phyloP scores from a whole-genome alignment of 768 basidiomycete genomes.

The Trametes sanguinea region DNA sequence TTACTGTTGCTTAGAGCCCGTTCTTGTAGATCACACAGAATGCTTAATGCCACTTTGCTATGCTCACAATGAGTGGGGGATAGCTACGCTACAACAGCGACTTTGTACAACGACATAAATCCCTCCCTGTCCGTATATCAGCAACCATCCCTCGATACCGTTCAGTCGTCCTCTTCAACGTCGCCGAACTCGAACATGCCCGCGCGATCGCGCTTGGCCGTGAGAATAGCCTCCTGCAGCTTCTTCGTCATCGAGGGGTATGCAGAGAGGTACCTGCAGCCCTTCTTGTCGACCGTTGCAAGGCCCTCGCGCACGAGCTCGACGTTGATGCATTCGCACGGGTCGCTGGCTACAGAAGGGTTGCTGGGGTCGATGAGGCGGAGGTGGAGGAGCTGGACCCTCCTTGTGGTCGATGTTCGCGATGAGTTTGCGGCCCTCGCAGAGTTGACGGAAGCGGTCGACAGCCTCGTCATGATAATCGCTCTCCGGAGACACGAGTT shows the following conservation, averaged over 20 bases:
- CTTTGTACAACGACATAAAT: slow-evolving; percentile 2
- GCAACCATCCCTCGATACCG: background rate
- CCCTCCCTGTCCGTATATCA: background rate
- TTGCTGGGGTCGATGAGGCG: slow-evolving; percentile 90
- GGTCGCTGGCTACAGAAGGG: slow-evolving; percentile 65
- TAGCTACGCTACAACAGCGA: slow-evolving; percentile 6
- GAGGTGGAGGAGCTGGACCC: slow-evolving; percentile 72
- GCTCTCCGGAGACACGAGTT: slow-evolving; percentile 74
- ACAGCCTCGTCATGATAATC: slow-evolving; percentile 88
- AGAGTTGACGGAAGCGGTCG: slow-evolving; percentile 81
- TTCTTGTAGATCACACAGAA: background rate
- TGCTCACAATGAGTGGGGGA: slow-evolving; percentile 1
- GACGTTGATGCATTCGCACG: slow-evolving; percentile 81
- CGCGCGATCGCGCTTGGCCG: slow-evolving; percentile 71
- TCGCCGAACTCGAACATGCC: slow-evolving; percentile 95
- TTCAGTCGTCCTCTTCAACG: slow-evolving; percentile 75
- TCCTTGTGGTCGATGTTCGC: slow-evolving; percentile 94
- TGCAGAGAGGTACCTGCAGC: slow-evolving; percentile 66
- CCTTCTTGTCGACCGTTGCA: slow-evolving; percentile 76
- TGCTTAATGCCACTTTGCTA: background rate
- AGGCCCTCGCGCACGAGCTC: slow-evolving; percentile 89
- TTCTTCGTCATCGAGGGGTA: slow-evolving; percentile 71
- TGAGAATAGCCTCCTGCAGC: slow-evolving; percentile 57
- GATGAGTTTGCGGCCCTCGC: slow-evolving; percentile 92
- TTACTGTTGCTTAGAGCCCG: background rate